Base-by-base conservation (phyloP, 2,329 filamentous ascomycete species). In the Alternaria tenuissima region DNA sequence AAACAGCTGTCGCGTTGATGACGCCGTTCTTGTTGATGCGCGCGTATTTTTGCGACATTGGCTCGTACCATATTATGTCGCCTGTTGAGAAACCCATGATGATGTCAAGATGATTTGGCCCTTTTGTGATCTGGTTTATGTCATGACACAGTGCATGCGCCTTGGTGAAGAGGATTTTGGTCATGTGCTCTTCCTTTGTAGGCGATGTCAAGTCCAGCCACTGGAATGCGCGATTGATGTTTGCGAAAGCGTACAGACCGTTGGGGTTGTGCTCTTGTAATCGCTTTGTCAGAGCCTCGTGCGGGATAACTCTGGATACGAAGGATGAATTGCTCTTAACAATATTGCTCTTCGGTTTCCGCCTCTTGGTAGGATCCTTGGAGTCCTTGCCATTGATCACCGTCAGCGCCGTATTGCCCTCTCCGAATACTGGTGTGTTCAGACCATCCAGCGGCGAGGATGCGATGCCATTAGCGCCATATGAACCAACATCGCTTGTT, bases 321-420 rank as follows among this genome's bases (percentile, higher is more conserved):
- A 97, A 99, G 0, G 94, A 97, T 9, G 95, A 99, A 79, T 97
- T 98, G 81, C 93, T 98, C 84, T 99, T 99, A 53, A 94, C 89
- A 78, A 99, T 95, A 78, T 96, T 98, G 80, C 94, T 98, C 85
- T 98, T 99, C 3, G 95, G 95, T 78, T 99, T 99, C 74, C 90
- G 88, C 76, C 88, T 87, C 83, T 97, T 97, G 24, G 83, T 76
- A 9, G 82, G 81, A 63, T 85, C 83, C 65, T 87, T 88, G 41
- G 87, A 85, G 72, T 94, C 92, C 72, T 92, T 93, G 30, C 85
- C 83, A 52, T 86, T 85, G 3, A 87, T 44, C 9, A 70, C 76
- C 11, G 85, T 82, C 30, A 98, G 83, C 26, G 92, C 85, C 7
- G 89, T 86, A 75, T 97, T 98, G 54, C 91, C 91, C 71, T 95